Percentiles rank a stretch among this genome's conserved stretches.
Conservation (phyloP, 352 stramenopile genomes). For the Globisporangium cederbergense region DNA sequence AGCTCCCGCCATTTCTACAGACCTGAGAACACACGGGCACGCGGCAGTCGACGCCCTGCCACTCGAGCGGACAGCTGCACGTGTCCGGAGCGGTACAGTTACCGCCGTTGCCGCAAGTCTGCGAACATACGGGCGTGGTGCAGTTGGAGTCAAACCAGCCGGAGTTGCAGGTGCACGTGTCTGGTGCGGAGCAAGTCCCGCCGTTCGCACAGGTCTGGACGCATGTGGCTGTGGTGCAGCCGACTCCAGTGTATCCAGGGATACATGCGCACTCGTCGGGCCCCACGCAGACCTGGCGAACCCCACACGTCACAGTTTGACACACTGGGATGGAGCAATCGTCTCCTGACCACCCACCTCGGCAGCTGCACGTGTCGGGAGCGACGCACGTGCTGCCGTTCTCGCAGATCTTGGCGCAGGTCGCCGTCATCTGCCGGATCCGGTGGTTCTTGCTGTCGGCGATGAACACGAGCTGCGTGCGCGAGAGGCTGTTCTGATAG, state of each 20-base stretch:
- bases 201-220: conserved; percentile 89
- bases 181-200: conserved; percentile 86
- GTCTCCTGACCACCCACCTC: conserved; percentile 85
- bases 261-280: conserved; percentile 91
- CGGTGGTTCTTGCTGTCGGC: conserved; percentile 93
- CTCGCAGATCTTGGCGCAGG: conserved; percentile 93
- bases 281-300: conserved; percentile 87
- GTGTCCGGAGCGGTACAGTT: conserved; percentile 92
- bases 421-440: conserved; percentile 88
- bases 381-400: conserved; percentile 90
- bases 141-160: conserved; percentile 97
- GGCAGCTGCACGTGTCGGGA: conserved; percentile 86
- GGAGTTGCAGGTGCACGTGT: conserved; percentile 88
- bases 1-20: conserved; percentile 89
- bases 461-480: conserved; percentile 78
- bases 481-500: conserved; percentile 43
- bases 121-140: conserved; percentile 92
- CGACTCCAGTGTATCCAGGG: conserved; percentile 83
- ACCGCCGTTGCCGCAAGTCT: conserved; percentile 96
- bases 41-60: conserved; percentile 90
- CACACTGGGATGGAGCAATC: conserved; percentile 88
- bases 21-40: conserved; percentile 86
- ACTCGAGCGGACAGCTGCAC: conserved; percentile 89
- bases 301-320: conserved; percentile 30
- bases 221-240: conserved; percentile 83